Base-by-base conservation (phyloP, 345 rosid genomes). In the Populus deltoides region DNA sequence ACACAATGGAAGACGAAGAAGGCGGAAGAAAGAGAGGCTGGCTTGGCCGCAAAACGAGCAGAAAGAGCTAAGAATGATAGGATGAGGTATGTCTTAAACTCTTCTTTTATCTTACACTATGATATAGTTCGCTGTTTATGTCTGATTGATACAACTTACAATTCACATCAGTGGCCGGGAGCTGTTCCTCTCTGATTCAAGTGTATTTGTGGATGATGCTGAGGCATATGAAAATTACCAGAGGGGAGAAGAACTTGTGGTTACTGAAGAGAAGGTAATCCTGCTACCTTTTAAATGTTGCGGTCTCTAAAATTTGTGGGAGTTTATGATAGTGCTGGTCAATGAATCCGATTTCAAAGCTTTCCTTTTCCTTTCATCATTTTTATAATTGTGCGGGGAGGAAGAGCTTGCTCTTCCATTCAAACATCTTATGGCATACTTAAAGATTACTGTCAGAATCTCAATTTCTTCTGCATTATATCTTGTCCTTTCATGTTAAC, bases 1-100 rank as follows among this genome's bases (percentile, higher is more conserved):
- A 79, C 87, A 90, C 92, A 90, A 84, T 96, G 97, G 99, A 96
- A 89, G 88, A 89, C 71, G 85, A 90, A 87, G 86, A 93, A 93
- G 88, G 85, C 76, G 16, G 94, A 90, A 49, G 98, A 90, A 84
- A 88, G 88, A 85, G 97, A 96, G 51, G 98, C 89, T 3, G 87
- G 94, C 79, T 88, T 92, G 86, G 97, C 93, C 79, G 90, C 90
- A 13, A 86, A 80, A 77, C 92, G 80, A 75, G 99, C 99, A 18
- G 99, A 96, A 11, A 93, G 99, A 82, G 99, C 97, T 74, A 96
- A 93, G 90, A 92, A 93, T 83, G 99, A 93, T 81, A 91, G 99
- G 29, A 92, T 95, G 92, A 95, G 99, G 99, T 94, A 84, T 31
- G 53, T 15, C 53, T 47, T 47, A 31, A 24, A 7, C 27, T 47